phyloP scores from a whole-genome alignment of 1,284 basidiomycete genomes.

The Trichosporon faecale region DNA sequence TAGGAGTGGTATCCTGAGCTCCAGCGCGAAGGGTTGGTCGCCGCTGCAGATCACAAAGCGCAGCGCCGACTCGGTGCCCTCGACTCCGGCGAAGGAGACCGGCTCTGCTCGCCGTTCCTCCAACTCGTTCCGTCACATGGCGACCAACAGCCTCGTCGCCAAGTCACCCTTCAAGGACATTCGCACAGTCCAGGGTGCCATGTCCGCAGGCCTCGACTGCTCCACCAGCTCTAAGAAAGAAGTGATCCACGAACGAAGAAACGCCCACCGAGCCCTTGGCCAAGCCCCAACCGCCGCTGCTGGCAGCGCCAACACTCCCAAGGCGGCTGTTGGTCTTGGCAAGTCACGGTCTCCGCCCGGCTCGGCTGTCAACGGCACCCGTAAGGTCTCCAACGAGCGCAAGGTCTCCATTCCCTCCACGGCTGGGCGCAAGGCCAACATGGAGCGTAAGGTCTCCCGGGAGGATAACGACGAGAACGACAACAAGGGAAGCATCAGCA shows the following conservation, averaged over 20 bases:
- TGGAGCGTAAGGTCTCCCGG: slow-evolving; percentile 24
- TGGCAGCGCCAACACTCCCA: slow-evolving; percentile 39
- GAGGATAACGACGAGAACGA: slow-evolving; percentile 59
- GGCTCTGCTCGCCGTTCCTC: slow-evolving; percentile 61
- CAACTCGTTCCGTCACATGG: slow-evolving; percentile 76
- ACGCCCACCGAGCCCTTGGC: slow-evolving; percentile 32
- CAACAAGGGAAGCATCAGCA: background rate
- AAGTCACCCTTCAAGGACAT: slow-evolving; percentile 79
- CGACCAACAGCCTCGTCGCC: slow-evolving; percentile 75
- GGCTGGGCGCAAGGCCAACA: slow-evolving; percentile 24
- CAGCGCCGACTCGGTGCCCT: slow-evolving; percentile 19
- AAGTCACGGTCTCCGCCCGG: slow-evolving; percentile 19
- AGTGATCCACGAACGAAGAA: slow-evolving; percentile 43
- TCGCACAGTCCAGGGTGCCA: slow-evolving; percentile 27
- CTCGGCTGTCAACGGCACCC: slow-evolving; percentile 35
- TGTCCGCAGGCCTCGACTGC: slow-evolving; percentile 33
- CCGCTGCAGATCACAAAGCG: slow-evolving; percentile 52
- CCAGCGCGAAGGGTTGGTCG: slow-evolving; percentile 53
- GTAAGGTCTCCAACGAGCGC: slow-evolving; percentile 38
- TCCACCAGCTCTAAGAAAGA: slow-evolving; percentile 22
- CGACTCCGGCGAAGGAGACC: background rate
- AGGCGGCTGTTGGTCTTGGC: slow-evolving; percentile 45
- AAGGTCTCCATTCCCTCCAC: slow-evolving; percentile 34
- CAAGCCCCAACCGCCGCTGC: slow-evolving; percentile 34
- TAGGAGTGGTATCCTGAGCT: slow-evolving; percentile 45